Evolutionary conservation across 139 green algal species (phyloP).

Genomic region (Haematococcus lacustris): DNA sequence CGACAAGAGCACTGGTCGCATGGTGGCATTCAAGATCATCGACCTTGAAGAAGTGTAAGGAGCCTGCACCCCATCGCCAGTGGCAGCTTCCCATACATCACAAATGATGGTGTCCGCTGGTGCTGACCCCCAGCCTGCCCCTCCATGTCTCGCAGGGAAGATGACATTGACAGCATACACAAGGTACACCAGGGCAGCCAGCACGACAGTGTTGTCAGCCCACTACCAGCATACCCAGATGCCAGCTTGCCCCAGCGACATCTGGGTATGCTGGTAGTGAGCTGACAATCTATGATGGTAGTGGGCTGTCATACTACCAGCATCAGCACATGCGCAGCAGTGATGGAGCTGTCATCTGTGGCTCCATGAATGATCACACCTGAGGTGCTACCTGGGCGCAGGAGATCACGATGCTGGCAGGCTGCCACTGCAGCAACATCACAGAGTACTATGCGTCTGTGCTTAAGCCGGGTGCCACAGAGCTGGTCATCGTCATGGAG

Average conservation of each 20-base stretch:
- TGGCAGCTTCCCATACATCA: background rate
- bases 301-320: no score
- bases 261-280: no score
- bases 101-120: background rate
- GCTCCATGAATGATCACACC: background rate
- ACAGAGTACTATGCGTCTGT: conserved; percentile 80
- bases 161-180: conserved; percentile 93
- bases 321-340: no score
- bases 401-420: conserved; percentile 79
- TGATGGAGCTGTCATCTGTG: background rate
- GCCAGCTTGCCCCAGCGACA: background rate
- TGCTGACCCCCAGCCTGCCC: background rate
- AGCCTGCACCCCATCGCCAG: background rate
- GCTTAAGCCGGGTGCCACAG: conserved; percentile 54
- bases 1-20: conserved; percentile 56
- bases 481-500: conserved; percentile 96
- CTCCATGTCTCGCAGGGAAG: conserved; percentile 59
- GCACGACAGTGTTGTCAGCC: background rate
- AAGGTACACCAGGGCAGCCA: conserved; percentile 41
- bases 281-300: no score
- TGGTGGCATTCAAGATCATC: conserved; percentile 94
- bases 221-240: no score
- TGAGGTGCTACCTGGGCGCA: conserved; percentile 19
- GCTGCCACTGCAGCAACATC: conserved; percentile 79
- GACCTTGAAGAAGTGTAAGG: conserved; percentile 92